A percentile compares a stretch with the other conserved stretches of the same genome.
phyloP scores from a whole-genome alignment of 2,329 filamentous ascomycete species.

The Phyllosticta citrichinensis region DNA sequence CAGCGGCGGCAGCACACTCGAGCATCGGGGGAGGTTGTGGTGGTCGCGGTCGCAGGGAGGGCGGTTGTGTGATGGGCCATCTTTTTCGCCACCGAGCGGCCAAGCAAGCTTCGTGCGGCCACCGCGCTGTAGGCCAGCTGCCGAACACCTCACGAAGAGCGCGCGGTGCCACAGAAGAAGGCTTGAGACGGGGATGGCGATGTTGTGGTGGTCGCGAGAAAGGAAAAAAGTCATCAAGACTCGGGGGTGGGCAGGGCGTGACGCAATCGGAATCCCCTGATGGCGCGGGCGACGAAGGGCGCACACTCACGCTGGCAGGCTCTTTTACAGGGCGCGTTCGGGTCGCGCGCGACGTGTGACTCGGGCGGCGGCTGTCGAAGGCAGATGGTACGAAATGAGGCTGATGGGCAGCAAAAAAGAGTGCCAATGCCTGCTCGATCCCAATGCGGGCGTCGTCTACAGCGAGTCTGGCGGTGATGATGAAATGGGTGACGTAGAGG shows the following conservation, averaged over 20 bases:
- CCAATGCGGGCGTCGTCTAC: constrained; percentile 9
- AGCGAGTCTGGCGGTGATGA: constrained; percentile 11
- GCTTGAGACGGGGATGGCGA: constrained; percentile 1
- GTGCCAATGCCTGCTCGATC: constrained; percentile 10
- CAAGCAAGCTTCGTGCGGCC: background rate
- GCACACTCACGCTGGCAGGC: constrained; percentile 7
- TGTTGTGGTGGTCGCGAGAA: constrained; percentile 4
- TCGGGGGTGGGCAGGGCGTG: constrained; percentile 6
- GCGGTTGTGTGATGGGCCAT: constrained; percentile 4
- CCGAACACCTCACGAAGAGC: background rate
- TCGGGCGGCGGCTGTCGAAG: constrained; percentile 1
- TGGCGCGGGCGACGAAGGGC: constrained; percentile 7
- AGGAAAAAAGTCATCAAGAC: constrained; percentile 4
- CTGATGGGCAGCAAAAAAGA: constrained; percentile 6
- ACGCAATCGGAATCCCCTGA: constrained; percentile 9
- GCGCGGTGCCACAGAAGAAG: background rate
- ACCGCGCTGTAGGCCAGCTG: background rate
- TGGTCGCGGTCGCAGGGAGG: constrained; percentile 9
- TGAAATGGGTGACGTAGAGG: constrained; percentile 11
- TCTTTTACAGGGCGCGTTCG: constrained; percentile 1
- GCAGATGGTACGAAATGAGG: constrained; percentile 9
- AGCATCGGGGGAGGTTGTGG: background rate
- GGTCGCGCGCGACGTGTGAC: constrained; percentile 1
- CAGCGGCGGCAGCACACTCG: background rate
- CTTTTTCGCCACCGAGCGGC: constrained; percentile 5